phyloP scores from a whole-genome alignment of 805 yeast species.

The Schwanniomyces occidentalis region DNA sequence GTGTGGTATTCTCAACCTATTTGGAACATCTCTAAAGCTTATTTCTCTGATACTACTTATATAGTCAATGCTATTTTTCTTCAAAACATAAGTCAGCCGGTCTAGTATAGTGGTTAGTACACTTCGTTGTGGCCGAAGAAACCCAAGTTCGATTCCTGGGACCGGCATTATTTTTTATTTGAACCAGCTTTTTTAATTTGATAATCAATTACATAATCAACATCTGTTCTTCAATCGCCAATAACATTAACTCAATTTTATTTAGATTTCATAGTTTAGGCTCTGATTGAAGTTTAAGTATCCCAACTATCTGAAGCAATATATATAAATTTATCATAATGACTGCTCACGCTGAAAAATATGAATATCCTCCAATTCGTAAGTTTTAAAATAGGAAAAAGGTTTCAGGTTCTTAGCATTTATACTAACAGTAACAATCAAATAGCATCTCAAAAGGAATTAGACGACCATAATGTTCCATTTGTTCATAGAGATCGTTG shows the following conservation, averaged over 20 bases:
- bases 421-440: constrained; percentile 2
- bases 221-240: constrained; percentile 3
- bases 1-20: no score
- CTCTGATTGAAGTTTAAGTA: no score
- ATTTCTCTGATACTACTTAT: no score
- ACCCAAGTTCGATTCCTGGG: constrained; percentile 56
- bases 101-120: constrained; percentile 52
- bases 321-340: no score
- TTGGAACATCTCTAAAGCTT: no score
- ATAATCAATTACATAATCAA: neutral
- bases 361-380: constrained; percentile 21
- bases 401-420: neutral
- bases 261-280: neutral
- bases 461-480: constrained; percentile 43
- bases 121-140: constrained; percentile 50
- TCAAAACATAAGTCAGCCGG: constrained; percentile 28
- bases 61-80: neutral
- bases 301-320: no score
- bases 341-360: constrained; percentile 12
- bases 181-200: neutral
- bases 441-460: constrained; percentile 30
- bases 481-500: constrained; percentile 46
- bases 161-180: constrained; percentile 33
- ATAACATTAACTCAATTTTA: constrained; percentile 5
- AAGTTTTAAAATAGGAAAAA: constrained; percentile 9